Percentiles rank a stretch among this genome's conserved stretches.
Evolutionary conservation across 129 eudicot species (phyloP).

Genomic region (Solidago caesia): DNA sequence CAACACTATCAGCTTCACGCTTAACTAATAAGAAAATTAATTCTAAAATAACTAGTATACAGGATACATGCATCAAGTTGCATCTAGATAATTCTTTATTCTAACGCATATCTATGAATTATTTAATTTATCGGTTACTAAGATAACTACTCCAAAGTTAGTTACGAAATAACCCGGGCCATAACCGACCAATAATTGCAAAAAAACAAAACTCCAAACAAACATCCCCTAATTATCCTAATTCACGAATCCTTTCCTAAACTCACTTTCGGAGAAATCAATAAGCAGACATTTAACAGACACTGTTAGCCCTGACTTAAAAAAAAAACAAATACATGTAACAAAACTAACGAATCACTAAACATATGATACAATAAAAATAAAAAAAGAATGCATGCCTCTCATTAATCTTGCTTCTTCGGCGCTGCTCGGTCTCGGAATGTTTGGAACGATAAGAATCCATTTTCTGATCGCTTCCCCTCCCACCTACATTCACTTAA

Average conservation of each 20-base stretch:
- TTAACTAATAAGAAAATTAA: neutral
- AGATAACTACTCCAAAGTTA: neutral
- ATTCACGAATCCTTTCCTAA: neutral
- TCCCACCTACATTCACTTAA: conserved; percentile 38
- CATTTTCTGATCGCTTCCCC: conserved; percentile 49
- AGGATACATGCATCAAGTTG: conserved; percentile 19
- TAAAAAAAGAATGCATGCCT: conserved; percentile 45
- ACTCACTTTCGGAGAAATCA: neutral
- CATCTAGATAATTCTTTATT: conserved; percentile 2
- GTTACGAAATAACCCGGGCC: neutral
- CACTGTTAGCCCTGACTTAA: neutral
- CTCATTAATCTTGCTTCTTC: conserved; percentile 87
- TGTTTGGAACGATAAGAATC: conserved; percentile 68
- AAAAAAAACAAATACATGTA: conserved; percentile 5
- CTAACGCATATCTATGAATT: neutral
- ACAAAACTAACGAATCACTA: neutral
- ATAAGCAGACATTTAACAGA: conserved; percentile 6
- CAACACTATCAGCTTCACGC: conserved; percentile 16
- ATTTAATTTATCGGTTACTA: too few relatives aligned
- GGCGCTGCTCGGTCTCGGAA: conserved; percentile 93
- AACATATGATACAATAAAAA: neutral
- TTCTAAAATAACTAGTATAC: conserved; percentile 1
- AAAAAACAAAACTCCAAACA: neutral
- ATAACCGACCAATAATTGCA: neutral
- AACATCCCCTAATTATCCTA: conserved; percentile 8